Conservation (phyloP, 495 filamentous ascomycete genomes). For the Chaetomium cochliodes region DNA sequence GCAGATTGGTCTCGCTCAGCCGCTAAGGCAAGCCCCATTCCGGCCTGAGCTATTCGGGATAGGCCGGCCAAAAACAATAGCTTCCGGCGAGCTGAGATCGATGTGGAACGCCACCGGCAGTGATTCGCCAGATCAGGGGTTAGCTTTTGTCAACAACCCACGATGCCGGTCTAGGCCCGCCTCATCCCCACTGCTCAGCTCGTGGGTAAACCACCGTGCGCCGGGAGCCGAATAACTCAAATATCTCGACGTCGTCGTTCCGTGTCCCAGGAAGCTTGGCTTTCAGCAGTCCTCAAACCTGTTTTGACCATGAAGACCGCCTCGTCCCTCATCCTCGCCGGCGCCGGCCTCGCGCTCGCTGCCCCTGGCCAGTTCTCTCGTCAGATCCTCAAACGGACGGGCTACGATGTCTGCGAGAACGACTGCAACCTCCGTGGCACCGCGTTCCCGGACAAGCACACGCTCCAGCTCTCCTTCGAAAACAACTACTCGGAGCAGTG, state of each 20-base stretch:
- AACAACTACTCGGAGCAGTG: constrained; percentile 20
- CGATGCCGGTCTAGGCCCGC: background rate
- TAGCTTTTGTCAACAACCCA: background rate
- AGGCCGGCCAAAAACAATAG: background rate
- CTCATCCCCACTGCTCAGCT: background rate
- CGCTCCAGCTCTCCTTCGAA: constrained; percentile 16
- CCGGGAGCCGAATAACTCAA: background rate
- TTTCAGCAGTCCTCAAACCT: background rate
- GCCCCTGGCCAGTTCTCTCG: background rate
- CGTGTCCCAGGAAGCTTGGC: too few relatives aligned
- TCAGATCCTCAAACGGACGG: constrained; percentile 9
- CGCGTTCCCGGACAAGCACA: constrained; percentile 21
- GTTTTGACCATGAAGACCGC: constrained; percentile 6
- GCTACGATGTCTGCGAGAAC: constrained; percentile 19
- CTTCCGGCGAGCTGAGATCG: background rate
- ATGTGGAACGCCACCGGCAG: background rate
- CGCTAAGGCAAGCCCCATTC: constrained; percentile 1
- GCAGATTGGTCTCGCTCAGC: background rate
- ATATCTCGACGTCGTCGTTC: background rate
- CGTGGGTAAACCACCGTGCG: too few relatives aligned
- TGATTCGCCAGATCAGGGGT: background rate
- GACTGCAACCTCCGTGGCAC: constrained; percentile 19
- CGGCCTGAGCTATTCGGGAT: background rate
- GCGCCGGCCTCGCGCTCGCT: constrained; percentile 12
- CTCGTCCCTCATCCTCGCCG: constrained; percentile 3